Percentiles rank a stretch among this genome's conserved stretches.
Conservation (phyloP, 1,284 basidiomycete genomes). For the Calocybe gambosa region DNA sequence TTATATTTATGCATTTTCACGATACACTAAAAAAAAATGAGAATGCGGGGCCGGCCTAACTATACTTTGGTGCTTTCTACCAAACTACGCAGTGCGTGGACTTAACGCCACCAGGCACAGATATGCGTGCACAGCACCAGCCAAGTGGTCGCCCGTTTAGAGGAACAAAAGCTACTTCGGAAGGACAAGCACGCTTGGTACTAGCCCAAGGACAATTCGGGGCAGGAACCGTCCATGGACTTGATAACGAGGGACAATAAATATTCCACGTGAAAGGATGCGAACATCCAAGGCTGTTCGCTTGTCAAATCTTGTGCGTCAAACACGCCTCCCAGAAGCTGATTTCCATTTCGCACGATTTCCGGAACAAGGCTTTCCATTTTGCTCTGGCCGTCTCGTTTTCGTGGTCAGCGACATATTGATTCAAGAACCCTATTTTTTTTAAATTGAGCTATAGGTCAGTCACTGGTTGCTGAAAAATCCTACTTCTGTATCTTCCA, state of each 20-base stretch:
- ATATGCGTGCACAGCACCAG: neutral
- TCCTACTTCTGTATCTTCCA: neutral
- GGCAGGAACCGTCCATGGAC: neutral
- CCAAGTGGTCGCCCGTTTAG: neutral
- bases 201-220: neutral
- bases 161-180: neutral
- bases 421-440: neutral
- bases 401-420: neutral
- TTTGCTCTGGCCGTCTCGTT: neutral
- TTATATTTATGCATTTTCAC: too few relatives aligned
- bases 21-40: too few relatives aligned
- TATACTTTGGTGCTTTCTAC: too few relatives aligned
- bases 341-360: constrained; percentile 2
- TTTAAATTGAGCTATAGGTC: neutral
- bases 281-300: too few relatives aligned
- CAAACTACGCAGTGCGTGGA: too few relatives aligned
- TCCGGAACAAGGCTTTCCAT: neutral
- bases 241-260: neutral
- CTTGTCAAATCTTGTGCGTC: neutral
- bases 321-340: neutral
- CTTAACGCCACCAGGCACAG: neutral
- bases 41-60: too few relatives aligned
- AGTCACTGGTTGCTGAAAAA: neutral
- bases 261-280: neutral
- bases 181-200: neutral